A percentile compares a stretch with the other conserved stretches of the same genome.
These are phyloP conservation scores for Rhizopogon vesiculosus DNA, from an alignment of 768 basidiomycete genomes.

Conservation along the genomic window DNA sequence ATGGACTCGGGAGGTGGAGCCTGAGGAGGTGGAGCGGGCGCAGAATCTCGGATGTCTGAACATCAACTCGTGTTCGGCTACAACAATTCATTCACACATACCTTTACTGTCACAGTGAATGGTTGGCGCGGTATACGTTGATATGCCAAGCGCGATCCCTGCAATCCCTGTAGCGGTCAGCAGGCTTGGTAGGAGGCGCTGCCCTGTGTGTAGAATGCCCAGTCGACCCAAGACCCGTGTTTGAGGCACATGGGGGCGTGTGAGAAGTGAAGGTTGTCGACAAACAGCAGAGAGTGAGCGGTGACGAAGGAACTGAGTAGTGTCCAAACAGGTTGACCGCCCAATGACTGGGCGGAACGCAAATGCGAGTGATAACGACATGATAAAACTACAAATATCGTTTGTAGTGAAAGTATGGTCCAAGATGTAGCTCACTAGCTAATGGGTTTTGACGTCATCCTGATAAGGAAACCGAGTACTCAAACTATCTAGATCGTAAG, in stretches of 20 bases:
- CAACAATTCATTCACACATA: not conserved
- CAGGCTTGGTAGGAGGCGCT: conserved; percentile 11
- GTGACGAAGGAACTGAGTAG: not conserved
- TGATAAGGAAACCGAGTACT: not conserved
- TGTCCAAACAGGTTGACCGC: conserved; percentile 2
- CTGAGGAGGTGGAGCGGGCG: conserved; percentile 6
- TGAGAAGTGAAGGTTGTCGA: not conserved
- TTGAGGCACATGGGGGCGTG: not conserved
- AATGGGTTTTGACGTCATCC: conserved; percentile 4
- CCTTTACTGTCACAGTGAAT: conserved; percentile 54
- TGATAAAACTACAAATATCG: not conserved
- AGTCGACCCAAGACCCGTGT: not conserved
- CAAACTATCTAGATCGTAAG: no score
- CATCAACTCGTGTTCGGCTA: not conserved
- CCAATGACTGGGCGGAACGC: conserved; percentile 11
- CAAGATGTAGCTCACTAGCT: no score
- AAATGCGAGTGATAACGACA: conserved; percentile 4
- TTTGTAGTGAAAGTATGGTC: no score
- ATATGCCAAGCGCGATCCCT: conserved; percentile 42
- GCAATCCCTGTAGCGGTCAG: conserved; percentile 30
- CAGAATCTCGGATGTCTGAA: conserved; percentile 8
- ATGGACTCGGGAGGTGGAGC: conserved; percentile 62
- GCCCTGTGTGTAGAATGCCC: conserved; percentile 2
- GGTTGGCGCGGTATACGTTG: conserved; percentile 27
- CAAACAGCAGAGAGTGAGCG: conserved; percentile 1